Base-by-base conservation (phyloP, 768 basidiomycete species). In the Russula sp. region DNA sequence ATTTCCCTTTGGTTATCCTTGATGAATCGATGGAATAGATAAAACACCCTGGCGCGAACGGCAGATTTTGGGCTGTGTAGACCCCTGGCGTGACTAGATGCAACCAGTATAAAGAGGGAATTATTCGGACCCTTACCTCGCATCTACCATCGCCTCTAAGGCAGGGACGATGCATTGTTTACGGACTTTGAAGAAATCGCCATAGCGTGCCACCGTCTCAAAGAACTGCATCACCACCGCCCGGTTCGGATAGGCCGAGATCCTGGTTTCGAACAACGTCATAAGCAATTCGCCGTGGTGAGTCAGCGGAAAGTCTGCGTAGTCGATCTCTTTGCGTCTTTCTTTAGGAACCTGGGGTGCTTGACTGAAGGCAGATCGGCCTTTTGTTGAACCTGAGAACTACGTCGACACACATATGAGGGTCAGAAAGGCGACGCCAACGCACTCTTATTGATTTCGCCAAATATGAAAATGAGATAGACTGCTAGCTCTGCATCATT, bases 171-270 rank as follows among this genome's bases (percentile, higher is more conserved):
- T 91, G 68, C 87, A 91, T 61, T 92, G 89, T 69, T 88, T 91
- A 66, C 93, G 86, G 27, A 94, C 86, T 74, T 91, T 94, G 85
- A 98, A 98, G 73, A 99, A 98, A 69, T 98, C 97, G 40, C 85
- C 83, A 72, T 98, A 99, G 53, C 97, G 84, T n/a, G 91, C 83
- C 11, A 82, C 83, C 5, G 91, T 89, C 75, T 99, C 97, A 67
- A 98, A 98, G 74, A 91, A 94, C 71, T 96, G 94, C 74, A 95
- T 80, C 8, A 84, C 79, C 20, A 98, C 95, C 13, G 86, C 80
- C 35, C 86, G 85, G 75, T 95, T 89, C 6, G 92, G 94, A 75
- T 87, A 94, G 4, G 81, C 78, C 14, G 87, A 85, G 58, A 98
- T 85, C 39, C 89, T 86, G 27, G 91, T 91, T 69, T 89, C 84